A percentile compares a stretch with the other conserved stretches of the same genome.
phyloP scores from a whole-genome alignment of 169 alveolate genomes.

The Plasmodium vivax region DNA sequence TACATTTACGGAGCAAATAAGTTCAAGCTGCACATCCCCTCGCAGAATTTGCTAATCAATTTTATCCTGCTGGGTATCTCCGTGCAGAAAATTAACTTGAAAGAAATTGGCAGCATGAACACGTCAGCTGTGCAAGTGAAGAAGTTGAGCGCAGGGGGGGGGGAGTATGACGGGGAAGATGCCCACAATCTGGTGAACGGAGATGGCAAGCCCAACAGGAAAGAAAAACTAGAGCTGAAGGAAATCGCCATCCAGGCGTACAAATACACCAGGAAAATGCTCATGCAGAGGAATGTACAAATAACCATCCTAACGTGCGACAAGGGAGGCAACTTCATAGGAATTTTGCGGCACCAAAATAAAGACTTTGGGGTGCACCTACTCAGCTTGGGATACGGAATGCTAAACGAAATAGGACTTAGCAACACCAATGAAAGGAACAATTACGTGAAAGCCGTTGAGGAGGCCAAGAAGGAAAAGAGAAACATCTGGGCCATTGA shows the following conservation, averaged over 20 bases:
- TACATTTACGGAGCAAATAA: slow-evolving; percentile 70
- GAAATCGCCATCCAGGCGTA: slow-evolving; percentile 62
- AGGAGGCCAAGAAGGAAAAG: slow-evolving; percentile 67
- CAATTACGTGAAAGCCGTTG: slow-evolving; percentile 68
- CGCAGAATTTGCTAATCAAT: slow-evolving; percentile 63
- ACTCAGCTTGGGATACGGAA: slow-evolving; percentile 59
- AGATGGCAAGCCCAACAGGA: background rate
- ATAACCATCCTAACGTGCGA: slow-evolving; percentile 60
- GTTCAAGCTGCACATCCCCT: slow-evolving; percentile 53
- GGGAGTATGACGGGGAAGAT: slow-evolving; percentile 7
- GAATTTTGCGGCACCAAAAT: slow-evolving; percentile 51
- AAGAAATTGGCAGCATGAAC: slow-evolving; percentile 14
- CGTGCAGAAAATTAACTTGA: slow-evolving; percentile 57
- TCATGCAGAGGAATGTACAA: slow-evolving; percentile 69
- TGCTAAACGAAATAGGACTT: slow-evolving; percentile 52
- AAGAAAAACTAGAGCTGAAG: slow-evolving; percentile 49
- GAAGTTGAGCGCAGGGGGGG: background rate
- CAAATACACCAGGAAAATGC: slow-evolving; percentile 56
- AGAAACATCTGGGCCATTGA: slow-evolving; percentile 70
- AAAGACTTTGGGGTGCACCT: slow-evolving; percentile 27
- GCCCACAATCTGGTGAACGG: background rate
- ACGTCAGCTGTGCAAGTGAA: background rate
- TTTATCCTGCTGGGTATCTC: slow-evolving; percentile 56
- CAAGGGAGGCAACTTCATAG: slow-evolving; percentile 73
- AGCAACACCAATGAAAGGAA: slow-evolving; percentile 51